Conservation (phyloP, 352 stramenopile genomes). For the Thraustotheca clavata region DNA sequence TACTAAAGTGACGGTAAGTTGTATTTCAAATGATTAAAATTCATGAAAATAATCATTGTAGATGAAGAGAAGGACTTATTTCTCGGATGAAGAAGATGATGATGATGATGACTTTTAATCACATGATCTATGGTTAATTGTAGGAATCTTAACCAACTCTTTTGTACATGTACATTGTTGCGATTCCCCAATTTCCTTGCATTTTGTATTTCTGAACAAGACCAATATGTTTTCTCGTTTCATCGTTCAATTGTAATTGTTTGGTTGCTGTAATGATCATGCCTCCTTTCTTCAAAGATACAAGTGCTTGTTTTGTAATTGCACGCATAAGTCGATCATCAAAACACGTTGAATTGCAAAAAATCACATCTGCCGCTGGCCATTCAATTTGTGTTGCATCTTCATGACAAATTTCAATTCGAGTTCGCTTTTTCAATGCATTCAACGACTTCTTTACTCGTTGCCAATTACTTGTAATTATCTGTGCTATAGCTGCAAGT, state of each 20-base stretch:
- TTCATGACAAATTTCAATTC: conserved; percentile 58
- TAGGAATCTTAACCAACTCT: not conserved
- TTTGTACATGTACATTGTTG: conserved; percentile 19
- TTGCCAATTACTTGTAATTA: conserved; percentile 45
- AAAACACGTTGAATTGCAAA: conserved; percentile 90
- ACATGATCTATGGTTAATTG: not conserved
- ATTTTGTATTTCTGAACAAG: conserved; percentile 16
- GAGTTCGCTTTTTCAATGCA: conserved; percentile 50
- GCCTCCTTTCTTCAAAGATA: conserved; percentile 41
- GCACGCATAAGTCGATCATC: conserved; percentile 48
- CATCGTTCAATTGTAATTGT: not conserved
- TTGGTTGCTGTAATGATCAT: conserved; percentile 53
- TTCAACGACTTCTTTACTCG: conserved; percentile 42
- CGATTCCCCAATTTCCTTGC: conserved; percentile 11
- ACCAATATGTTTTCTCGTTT: not conserved
- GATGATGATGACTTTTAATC: conserved; percentile 56
- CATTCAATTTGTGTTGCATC: conserved; percentile 71
- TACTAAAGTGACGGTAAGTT: conserved; percentile 78
- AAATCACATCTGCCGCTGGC: conserved; percentile 57
- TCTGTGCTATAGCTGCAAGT: conserved; percentile 47
- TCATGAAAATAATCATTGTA: conserved; percentile 19
- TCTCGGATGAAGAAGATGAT: conserved; percentile 80
- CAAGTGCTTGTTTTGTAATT: conserved; percentile 35
- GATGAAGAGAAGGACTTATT: conserved; percentile 84
- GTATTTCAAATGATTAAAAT: not conserved